phyloP scores from a whole-genome alignment of 2,329 filamentous ascomycete species.

The Endothia cerciana region DNA sequence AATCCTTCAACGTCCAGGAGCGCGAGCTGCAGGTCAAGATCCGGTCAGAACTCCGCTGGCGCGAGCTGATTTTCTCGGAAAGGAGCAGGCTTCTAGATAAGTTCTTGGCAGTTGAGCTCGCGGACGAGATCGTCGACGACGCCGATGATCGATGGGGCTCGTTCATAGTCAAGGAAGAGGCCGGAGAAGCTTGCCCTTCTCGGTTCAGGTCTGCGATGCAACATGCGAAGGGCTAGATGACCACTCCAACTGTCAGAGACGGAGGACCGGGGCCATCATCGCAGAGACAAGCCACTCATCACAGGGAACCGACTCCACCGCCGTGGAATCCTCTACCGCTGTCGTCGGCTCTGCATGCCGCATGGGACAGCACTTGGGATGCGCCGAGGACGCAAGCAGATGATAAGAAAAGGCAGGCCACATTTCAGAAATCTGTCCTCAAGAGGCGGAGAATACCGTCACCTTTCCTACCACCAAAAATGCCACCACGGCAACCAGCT shows the following conservation, averaged over 20 bases:
- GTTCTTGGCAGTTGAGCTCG: slow-evolving; percentile 48
- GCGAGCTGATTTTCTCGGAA: slow-evolving; percentile 49
- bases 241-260: neutral
- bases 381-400: neutral
- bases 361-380: slow-evolving; percentile 11
- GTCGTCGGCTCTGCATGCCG: slow-evolving; percentile 9
- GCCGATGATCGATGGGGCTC: slow-evolving; percentile 23
- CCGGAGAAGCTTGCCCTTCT: slow-evolving; percentile 16
- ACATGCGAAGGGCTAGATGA: neutral
- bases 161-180: slow-evolving; percentile 23
- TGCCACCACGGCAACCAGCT: neutral
- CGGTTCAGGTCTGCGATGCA: slow-evolving; percentile 13
- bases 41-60: slow-evolving; percentile 53
- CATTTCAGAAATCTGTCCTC: neutral
- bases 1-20: slow-evolving; percentile 35
- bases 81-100: slow-evolving; percentile 47
- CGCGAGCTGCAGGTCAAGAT: slow-evolving; percentile 40
- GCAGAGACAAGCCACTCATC: slow-evolving; percentile 4
- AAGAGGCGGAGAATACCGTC: neutral
- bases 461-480: neutral
- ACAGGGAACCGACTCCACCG: slow-evolving; percentile 14
- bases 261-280: neutral
- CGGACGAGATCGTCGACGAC: slow-evolving; percentile 38
- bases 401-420: neutral
- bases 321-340: slow-evolving; percentile 16